Conservation (phyloP, 164 flowering plant species). For the Protea cynaroides region DNA sequence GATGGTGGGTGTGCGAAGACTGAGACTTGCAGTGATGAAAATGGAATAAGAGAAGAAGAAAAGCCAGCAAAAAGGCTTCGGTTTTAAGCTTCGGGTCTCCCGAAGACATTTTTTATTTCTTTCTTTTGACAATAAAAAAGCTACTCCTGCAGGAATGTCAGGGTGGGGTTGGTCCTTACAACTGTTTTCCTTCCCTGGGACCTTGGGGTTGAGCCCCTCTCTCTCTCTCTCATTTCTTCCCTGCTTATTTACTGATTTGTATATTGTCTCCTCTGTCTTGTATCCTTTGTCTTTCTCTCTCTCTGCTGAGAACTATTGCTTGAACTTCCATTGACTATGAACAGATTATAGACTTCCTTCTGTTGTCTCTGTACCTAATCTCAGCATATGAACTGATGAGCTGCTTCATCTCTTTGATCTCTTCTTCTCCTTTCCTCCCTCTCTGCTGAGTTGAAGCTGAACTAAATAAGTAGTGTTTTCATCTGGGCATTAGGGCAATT, state of each 20-base stretch:
- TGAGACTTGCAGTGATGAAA: slow-evolving; percentile 6
- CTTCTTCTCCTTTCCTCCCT: too few relatives aligned
- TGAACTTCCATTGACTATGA: slow-evolving; percentile 1
- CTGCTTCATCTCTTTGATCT: slow-evolving; percentile 4
- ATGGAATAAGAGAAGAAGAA: background rate
- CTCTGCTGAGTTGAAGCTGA: slow-evolving; percentile 5
- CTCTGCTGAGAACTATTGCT: slow-evolving; percentile 8
- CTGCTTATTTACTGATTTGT: too few relatives aligned
- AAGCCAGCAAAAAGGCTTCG: slow-evolving; percentile 14
- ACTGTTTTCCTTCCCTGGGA: too few relatives aligned
- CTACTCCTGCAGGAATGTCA: too few relatives aligned
- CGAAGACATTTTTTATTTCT: too few relatives aligned
- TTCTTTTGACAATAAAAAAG: too few relatives aligned
- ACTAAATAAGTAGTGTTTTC: slow-evolving; percentile 1
- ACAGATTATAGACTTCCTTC: slow-evolving; percentile 7
- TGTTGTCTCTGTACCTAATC: slow-evolving; percentile 12
- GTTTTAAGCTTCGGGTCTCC: slow-evolving; percentile 6
- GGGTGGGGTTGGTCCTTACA: too few relatives aligned
- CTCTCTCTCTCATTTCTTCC: too few relatives aligned
- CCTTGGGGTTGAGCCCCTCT: too few relatives aligned
- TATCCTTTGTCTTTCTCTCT: slow-evolving; percentile 1
- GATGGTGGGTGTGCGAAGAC: background rate
- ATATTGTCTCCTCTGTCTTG: background rate
- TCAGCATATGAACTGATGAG: slow-evolving; percentile 8
- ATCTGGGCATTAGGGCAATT: background rate